Percentiles rank a stretch among this genome's conserved stretches.
Conservation (phyloP, 2,329 filamentous ascomycete genomes). For the Albifimbria verrucaria region DNA sequence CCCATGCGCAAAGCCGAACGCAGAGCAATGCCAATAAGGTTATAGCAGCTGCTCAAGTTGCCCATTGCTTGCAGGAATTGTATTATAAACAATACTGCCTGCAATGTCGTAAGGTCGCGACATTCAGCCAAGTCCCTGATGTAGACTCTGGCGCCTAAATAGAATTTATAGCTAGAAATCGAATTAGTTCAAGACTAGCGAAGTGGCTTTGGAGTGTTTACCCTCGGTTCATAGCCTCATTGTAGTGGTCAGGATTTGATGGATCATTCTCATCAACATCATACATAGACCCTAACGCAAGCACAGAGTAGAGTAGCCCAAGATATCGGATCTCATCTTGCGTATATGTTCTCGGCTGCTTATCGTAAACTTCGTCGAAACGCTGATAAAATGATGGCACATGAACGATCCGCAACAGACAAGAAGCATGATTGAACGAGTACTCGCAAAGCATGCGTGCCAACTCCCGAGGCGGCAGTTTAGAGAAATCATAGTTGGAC, state of each 20-base stretch:
- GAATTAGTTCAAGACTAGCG: no score
- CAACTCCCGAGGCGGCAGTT: background rate
- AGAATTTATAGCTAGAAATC: constrained; percentile 1
- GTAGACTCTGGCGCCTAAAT: background rate
- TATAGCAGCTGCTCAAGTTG: background rate
- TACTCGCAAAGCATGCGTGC: constrained; percentile 1
- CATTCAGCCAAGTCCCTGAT: background rate
- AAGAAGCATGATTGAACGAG: constrained; percentile 1
- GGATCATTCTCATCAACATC: constrained; percentile 3
- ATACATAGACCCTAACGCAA: constrained; percentile 1
- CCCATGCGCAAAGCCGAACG: constrained; percentile 2
- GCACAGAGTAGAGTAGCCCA: constrained; percentile 1
- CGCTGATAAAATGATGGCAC: constrained; percentile 1
- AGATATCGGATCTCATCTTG: background rate
- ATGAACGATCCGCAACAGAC: background rate
- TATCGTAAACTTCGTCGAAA: background rate
- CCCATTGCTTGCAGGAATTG: constrained; percentile 1
- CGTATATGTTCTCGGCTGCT: background rate
- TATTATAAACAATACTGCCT: constrained; percentile 1
- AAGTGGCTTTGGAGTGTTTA: background rate
- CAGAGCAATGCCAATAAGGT: constrained; percentile 1
- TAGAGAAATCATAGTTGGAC: constrained; percentile 1
- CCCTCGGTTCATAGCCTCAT: constrained; percentile 2
- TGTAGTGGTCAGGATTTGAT: constrained; percentile 2
- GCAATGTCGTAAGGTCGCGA: background rate